Evolutionary conservation across 306 rosid genomes (phyloP), one percentile per base, ranked within the genome.

Genomic region (Trifolium dubium): DNA sequence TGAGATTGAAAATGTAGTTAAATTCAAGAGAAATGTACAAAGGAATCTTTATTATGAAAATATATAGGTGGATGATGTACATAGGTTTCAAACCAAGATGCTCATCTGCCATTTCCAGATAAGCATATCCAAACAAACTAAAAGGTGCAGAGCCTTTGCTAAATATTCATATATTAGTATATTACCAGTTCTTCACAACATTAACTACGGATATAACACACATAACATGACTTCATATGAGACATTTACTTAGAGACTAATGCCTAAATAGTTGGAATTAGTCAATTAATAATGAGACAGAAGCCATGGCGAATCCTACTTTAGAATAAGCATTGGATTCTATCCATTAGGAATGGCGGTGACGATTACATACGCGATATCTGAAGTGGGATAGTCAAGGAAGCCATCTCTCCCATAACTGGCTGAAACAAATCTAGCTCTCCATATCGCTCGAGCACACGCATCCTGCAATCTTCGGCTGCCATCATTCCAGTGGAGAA

Each of bases 391-490:
- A 92, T 79, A 1, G 58, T 61, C 39, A 89, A 80, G 1, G 80
- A 67, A 31, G 80, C 75, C 79, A 86, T 95, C 80, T 92, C 99
- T 30, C 90, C 99, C 97, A 94, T 83, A 59, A 71, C 95, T 0
- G 96, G 88, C 80, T 85, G 97, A 71, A 89, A 94, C 72, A 94
- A 79, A 81, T 94, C 92, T 69, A 91, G 37, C 83, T 92, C 96
- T 35, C 99, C 98, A 5, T 95, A 92, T 6, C 96, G 96, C 89
- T 95, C 99, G 10, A 95, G 87, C 51, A 95, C 94, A 0, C 99
- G 93, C 97, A 95, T 91, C 77, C 99, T 86, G 79, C 99, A 95
- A 83, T 88, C 99, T 75, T 95, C 99, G 0, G 99, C 99, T 1
- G 99, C 99, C 98, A 95, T 87, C 75, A 79, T 79, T 76, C 98